These are phyloP conservation scores for Parachaetomium inaequale DNA, from an alignment of 495 filamentous ascomycete species.

Conservation along the genomic window DNA sequence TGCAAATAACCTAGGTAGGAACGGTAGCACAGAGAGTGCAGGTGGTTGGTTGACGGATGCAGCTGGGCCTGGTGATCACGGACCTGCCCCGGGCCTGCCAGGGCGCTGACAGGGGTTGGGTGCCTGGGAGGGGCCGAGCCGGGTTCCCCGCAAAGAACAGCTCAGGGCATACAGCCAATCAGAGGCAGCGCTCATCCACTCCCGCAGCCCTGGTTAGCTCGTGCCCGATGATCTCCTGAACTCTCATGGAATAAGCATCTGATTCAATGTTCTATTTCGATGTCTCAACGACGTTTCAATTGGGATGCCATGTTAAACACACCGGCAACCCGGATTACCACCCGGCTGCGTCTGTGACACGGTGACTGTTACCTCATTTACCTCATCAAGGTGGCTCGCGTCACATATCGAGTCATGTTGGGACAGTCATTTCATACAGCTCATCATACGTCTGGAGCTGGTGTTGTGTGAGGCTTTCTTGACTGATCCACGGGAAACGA, in stretches of 20 bases:
- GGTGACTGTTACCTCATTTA: neutral
- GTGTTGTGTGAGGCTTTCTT: neutral
- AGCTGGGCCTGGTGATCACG: constrained; percentile 13
- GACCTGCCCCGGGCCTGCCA: neutral
- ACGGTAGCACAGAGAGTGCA: constrained; percentile 7
- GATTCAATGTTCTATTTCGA: neutral
- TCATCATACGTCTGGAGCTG: neutral
- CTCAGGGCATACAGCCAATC: neutral
- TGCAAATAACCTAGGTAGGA: neutral
- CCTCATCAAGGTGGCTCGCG: neutral
- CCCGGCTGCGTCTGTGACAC: neutral
- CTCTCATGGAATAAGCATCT: neutral
- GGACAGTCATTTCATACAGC: neutral
- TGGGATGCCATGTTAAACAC: neutral
- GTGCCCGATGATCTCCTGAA: neutral
- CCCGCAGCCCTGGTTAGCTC: too few relatives aligned
- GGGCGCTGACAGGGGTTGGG: constrained; percentile 13
- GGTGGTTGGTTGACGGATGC: constrained; percentile 18
- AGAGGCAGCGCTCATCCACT: neutral
- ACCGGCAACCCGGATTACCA: neutral
- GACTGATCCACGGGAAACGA: neutral
- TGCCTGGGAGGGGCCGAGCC: neutral
- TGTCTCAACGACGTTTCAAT: neutral
- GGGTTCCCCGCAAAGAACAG: constrained; percentile 7
- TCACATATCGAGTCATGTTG: neutral